Base-by-base conservation (phyloP, 2,329 filamentous ascomycete species). In the Hypoxylon sp. region DNA sequence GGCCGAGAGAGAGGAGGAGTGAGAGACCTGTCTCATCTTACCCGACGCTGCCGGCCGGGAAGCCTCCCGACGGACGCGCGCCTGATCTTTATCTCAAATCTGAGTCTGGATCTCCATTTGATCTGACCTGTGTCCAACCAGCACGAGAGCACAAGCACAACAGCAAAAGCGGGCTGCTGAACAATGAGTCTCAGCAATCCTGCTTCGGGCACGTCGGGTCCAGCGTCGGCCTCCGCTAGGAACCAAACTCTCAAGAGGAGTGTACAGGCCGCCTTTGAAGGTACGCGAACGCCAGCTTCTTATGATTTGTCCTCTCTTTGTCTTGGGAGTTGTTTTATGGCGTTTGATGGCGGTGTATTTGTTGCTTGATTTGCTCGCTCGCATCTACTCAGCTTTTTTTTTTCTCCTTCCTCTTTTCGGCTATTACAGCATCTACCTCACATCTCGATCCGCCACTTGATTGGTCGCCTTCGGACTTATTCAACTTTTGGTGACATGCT, bases 261-360 rank as follows among this genome's bases (percentile, higher is more conserved):
- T 72, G 86, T 88, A 61, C 87, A 89, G 78, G 83, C 87, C 68
- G 84, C 86, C 39, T 89, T 89, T 81, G 86, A 89, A 80, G 87
- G 88, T 88, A 82, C 74, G 82, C 77, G 69, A 66, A 66, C 50
- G 56, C 65, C 24, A 35, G 31, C 11, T 35, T 52, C 44, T 61
- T 68, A 52, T 67, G 47, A 7, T 59, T 62, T 69, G 19, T 31
- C 15, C 32, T 19, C 29, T 58, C 24, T 65, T 11, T 39, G 5
- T 64, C 32, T 53, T 37, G 39, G 31, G 62, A 54, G 5, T 51
- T 53, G 70, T 47, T 46, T 67, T 62, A 66, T 68, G 57, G 65
- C 65, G 65, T 65, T 42, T 58, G 57, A 57, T 65, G 55, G 32
- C n/a, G 37, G 15, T 27, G 19, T 42, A 27, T 15, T 37, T 48